Base-by-base conservation (phyloP, 2,329 filamentous ascomycete genomes). In the Thermoascus crustaceus region DNA sequence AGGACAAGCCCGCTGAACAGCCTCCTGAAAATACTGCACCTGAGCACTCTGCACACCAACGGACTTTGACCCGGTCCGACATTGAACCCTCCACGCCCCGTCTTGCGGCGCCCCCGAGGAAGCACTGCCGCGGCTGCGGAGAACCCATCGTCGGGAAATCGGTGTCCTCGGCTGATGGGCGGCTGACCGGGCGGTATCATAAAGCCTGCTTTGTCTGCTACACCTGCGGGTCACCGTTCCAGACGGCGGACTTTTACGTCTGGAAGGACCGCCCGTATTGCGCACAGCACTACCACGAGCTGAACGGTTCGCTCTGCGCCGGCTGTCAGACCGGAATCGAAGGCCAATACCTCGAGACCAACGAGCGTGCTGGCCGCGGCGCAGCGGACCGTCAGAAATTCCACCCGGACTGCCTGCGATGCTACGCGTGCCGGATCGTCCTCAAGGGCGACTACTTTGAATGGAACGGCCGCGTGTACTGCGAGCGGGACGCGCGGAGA, bases 201-300 rank as follows among this genome's bases (percentile, higher is more conserved):
- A 94, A 93, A 59, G 75, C 82, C 4, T 98, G 89, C 59, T 96
- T 98, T 55, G 84, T 89, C 7, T 98, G 91, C 70, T 76, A 78
- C 4, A 87, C 82, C 1, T 98, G 91, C 66, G 69, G 71, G 7
- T 73, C 79, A 35, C 81, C 87, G 1, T 98, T 96, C 54, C 70
- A 79, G 13, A 94, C 87, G 0, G 76, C 85, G 1, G 87, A 91
- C 40, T 96, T 96, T 51, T 98, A 98, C 57, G 88, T 98, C 7
- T 75, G 87, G 40, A 66, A 82, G 45, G 86, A 98, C 61, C 73
- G 78, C 40, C 91, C 91, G 0, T 95, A 89, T 63, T 96, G 91
- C 61, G 82, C 86, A 47, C 78, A 80, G 32, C 87, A 96, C 61
- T 98, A 96, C 57, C 91, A 98, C 64, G 76, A 83, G 57, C 73